Percentiles rank a stretch among this genome's conserved stretches.
phyloP scores from a whole-genome alignment of 2,329 filamentous ascomycete species.

The Drechslerella dactyloides region DNA sequence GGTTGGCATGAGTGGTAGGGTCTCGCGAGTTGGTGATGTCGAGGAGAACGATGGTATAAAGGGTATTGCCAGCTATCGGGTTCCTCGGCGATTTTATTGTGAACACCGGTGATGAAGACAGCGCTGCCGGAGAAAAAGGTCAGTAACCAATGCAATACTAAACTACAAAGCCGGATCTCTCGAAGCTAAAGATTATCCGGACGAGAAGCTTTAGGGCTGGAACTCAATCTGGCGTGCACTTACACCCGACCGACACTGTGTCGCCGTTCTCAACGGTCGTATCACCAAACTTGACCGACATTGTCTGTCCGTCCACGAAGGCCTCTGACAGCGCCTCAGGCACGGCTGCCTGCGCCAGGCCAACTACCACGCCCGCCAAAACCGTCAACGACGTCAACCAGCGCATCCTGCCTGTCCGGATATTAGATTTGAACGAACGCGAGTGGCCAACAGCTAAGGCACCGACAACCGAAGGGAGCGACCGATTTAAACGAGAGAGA shows the following conservation, averaged over 20 bases:
- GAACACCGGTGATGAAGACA: constrained; percentile 35
- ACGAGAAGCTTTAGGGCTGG: too few relatives aligned
- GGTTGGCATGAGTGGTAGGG: constrained; percentile 24
- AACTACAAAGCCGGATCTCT: too few relatives aligned
- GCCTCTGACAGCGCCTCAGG: constrained; percentile 40
- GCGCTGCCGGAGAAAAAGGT: constrained; percentile 20
- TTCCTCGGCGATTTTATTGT: constrained; percentile 26
- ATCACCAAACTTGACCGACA: constrained; percentile 37
- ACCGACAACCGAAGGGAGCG: constrained; percentile 28
- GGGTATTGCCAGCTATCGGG: constrained; percentile 38
- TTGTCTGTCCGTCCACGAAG: constrained; percentile 35
- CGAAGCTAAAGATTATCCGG: too few relatives aligned
- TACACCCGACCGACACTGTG: constrained; percentile 31
- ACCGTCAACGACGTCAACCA: constrained; percentile 45
- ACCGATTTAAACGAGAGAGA: constrained; percentile 28
- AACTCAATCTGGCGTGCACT: too few relatives aligned
- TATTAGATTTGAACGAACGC: neutral
- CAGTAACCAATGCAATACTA: too few relatives aligned
- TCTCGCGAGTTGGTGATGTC: constrained; percentile 39
- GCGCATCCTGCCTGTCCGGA: constrained; percentile 27
- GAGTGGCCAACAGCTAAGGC: constrained; percentile 28
- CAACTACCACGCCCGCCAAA: constrained; percentile 25
- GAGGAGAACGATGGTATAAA: constrained; percentile 39
- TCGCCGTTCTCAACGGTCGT: constrained; percentile 24
- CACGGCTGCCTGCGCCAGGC: constrained; percentile 26